These are phyloP conservation scores for Piper longum DNA, from an alignment of 164 flowering plant genomes.

Conservation along the genomic window DNA sequence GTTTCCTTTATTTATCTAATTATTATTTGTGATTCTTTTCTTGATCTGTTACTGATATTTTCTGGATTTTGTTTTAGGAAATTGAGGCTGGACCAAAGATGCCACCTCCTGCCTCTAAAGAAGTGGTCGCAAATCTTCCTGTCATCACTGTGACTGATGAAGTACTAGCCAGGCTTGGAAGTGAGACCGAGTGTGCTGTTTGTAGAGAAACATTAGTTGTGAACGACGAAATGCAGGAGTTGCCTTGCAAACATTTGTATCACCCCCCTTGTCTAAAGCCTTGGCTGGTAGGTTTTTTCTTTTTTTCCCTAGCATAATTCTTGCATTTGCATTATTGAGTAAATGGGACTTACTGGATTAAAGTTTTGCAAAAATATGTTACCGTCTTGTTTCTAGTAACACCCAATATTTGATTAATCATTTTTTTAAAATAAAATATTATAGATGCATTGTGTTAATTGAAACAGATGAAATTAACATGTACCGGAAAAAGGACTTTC, in stretches of 20 bases:
- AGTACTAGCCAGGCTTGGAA: conserved; percentile 39
- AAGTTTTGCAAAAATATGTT: background rate
- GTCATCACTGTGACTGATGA: conserved; percentile 55
- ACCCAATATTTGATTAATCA: no score
- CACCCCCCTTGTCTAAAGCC: conserved; percentile 91
- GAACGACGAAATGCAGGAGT: conserved; percentile 76
- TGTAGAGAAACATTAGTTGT: conserved; percentile 66
- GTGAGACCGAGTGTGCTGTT: conserved; percentile 64
- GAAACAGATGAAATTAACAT: no score
- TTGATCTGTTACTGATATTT: background rate
- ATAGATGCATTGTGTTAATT: no score
- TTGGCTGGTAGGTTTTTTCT: conserved; percentile 61
- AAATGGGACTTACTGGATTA: no score
- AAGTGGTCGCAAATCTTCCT: conserved; percentile 81
- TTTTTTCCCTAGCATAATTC: background rate
- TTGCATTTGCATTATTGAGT: no score
- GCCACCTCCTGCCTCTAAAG: conserved; percentile 90
- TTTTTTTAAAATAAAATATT: no score
- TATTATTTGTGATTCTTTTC: background rate
- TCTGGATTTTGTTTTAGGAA: conserved; percentile 8
- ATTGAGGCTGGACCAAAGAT: conserved; percentile 25
- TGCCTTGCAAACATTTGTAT: conserved; percentile 92
- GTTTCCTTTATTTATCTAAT: no score
- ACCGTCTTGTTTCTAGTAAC: no score
- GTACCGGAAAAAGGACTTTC: no score